Conservation (phyloP, 345 rosid genomes). For the Brassica rapa region DNA sequence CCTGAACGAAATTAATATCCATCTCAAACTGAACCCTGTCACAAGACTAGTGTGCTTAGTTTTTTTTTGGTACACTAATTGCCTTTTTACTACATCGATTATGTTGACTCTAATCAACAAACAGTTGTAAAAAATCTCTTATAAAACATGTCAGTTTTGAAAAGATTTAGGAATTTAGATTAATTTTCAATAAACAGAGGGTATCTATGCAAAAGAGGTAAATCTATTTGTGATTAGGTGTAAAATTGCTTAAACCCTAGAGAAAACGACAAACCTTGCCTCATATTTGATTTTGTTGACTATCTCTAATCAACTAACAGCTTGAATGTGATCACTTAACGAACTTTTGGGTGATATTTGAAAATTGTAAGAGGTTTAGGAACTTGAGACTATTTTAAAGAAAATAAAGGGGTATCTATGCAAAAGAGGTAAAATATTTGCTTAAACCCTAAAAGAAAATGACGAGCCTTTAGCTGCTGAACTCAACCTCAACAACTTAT, state of each 20-base stretch:
- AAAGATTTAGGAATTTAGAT: neutral
- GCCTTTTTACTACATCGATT: too few species aligned
- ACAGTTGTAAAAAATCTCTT: neutral
- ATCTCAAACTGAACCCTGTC: neutral
- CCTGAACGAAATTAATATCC: neutral
- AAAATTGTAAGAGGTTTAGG: neutral
- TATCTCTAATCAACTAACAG: neutral
- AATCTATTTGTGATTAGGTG: neutral
- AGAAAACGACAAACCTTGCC: neutral
- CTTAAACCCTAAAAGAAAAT: neutral
- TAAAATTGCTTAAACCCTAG: conserved; percentile 38
- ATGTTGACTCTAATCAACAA: conserved; percentile 11
- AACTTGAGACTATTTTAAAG: too few species aligned
- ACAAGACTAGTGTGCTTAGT: neutral
- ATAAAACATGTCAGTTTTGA: neutral
- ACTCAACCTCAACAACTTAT: neutral
- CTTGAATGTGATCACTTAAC: neutral
- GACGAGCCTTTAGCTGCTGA: conserved; percentile 7
- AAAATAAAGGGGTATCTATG: neutral
- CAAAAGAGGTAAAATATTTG: neutral
- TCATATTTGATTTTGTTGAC: neutral
- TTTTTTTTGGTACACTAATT: neutral
- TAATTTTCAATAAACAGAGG: neutral
- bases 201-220: neutral
- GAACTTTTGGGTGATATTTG: neutral